A percentile compares a stretch with the other conserved stretches of the same genome.
phyloP scores from a whole-genome alignment of 2,329 filamentous ascomycete species.

The Lojkania enalia region DNA sequence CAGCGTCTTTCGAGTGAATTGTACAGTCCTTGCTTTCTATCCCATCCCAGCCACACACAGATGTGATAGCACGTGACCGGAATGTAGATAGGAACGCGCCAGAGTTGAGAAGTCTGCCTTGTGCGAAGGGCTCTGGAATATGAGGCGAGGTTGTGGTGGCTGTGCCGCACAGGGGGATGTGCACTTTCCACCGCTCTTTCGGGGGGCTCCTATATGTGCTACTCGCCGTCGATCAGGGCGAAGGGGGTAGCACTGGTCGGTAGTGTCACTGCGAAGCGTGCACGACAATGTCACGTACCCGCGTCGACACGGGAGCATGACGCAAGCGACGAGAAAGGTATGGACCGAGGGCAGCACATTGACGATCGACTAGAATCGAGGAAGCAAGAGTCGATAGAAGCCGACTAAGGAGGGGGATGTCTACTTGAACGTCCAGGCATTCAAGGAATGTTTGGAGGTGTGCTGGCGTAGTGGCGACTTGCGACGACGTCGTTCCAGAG shows the following conservation, averaged over 20 bases:
- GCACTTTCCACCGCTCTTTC: constrained; percentile 24
- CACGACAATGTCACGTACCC: neutral
- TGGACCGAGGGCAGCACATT: neutral
- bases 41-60: no score
- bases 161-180: constrained; percentile 8
- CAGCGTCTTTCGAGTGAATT: no score
- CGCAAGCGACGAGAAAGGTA: constrained; percentile 4
- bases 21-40: no score
- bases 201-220: no score
- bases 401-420: neutral
- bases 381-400: no score
- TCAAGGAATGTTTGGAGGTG: neutral
- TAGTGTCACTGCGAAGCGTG: neutral
- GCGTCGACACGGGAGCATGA: constrained; percentile 1
- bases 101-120: no score
- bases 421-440: neutral
- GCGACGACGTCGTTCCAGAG: neutral
- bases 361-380: neutral
- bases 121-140: no score
- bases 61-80: no score
- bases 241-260: neutral
- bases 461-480: neutral
- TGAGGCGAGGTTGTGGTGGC: constrained; percentile 20
- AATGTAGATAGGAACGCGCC: no score
- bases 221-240: constrained; percentile 11